These are phyloP conservation scores for Wickerhamia fluorescens DNA, from an alignment of 805 yeast species.

Conservation along the genomic window DNA sequence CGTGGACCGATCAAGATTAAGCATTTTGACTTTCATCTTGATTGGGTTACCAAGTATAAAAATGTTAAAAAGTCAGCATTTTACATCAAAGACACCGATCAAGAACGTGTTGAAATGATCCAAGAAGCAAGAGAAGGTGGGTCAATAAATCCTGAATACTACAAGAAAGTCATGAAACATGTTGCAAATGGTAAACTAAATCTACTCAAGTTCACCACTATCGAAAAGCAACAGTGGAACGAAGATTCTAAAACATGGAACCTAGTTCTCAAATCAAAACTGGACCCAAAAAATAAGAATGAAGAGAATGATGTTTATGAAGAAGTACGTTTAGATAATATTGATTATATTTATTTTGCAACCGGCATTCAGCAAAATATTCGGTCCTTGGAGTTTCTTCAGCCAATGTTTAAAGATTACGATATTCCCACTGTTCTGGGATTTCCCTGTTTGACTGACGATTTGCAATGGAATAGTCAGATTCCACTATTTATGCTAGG, in stretches of 20 bases:
- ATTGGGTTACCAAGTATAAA: constrained; percentile 45
- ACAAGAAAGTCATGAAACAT: constrained; percentile 23
- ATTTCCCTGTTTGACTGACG: constrained; percentile 37
- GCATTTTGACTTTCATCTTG: constrained; percentile 42
- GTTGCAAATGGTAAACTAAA: constrained; percentile 23
- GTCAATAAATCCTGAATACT: constrained; percentile 39
- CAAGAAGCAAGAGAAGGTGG: constrained; percentile 40
- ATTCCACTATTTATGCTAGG: constrained; percentile 38
- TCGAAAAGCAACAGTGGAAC: constrained; percentile 20
- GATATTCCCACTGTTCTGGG: constrained; percentile 31
- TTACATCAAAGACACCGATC: constrained; percentile 36
- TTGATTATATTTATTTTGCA: constrained; percentile 35
- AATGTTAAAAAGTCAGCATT: constrained; percentile 38
- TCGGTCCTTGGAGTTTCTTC: constrained; percentile 20
- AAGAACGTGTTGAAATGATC: constrained; percentile 35
- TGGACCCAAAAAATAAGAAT: constrained; percentile 3
- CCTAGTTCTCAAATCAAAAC: constrained; percentile 7
- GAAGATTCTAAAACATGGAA: constrained; percentile 18
- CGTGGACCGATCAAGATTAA: constrained; percentile 35
- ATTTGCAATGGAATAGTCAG: constrained; percentile 34
- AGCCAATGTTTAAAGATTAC: constrained; percentile 16
- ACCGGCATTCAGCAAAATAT: constrained; percentile 33
- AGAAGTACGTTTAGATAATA: constrained; percentile 2
- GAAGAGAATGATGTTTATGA: constrained; percentile 3
- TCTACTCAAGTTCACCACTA: constrained; percentile 20